Base-by-base conservation (phyloP, 2,329 filamentous ascomycete genomes). In the Sporothrix humicola region DNA sequence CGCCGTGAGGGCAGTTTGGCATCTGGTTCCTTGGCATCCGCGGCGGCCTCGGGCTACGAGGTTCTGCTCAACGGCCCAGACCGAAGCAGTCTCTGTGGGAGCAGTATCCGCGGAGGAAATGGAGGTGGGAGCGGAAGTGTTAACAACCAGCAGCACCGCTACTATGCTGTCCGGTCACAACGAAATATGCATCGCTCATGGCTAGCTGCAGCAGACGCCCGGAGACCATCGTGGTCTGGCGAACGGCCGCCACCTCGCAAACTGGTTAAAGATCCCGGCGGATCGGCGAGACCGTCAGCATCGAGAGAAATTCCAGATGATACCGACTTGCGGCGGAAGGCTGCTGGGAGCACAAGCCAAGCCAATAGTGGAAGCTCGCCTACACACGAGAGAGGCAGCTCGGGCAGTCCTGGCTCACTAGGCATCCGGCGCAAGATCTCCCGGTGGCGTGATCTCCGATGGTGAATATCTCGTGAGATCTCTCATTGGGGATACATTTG, bases 161-260 rank as follows among this genome's bases (percentile, higher is more conserved):
- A 69, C 52, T 56, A 74, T 9, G 26, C 31, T 3, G 46, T 70
- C 2, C 50, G 42, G 2, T 63, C 70, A 8, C 75, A 75, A 44
- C 68, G 73, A 10, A 50, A 31, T 9, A 50, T 68, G 15, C 75
- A 74, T 9, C 74, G 75, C 7, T 56, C 71, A 26, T 75, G 75
- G 75, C 69, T 76, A 10, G 58, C 72, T 6, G 74, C 72, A 3
- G 71, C 74, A 82, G 75, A 84, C 77, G 71, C 83, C 82, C 37
- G 83, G 7, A 69, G 72, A 15, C 69, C 72, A 20, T 71, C 72
- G 50, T 73, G 72, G 73, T 70, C 71, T 1, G 74, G 72, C 23
- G 73, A 74, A 31, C 69, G 73, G 9, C 76, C 69, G 17, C 71
- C 73, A 15, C 69, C 73, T 13, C 75, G 76, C 10, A 78, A 77